Evolutionary conservation across 2,329 filamentous ascomycete species (phyloP).

Genomic region (Fusarium transvaalense): DNA sequence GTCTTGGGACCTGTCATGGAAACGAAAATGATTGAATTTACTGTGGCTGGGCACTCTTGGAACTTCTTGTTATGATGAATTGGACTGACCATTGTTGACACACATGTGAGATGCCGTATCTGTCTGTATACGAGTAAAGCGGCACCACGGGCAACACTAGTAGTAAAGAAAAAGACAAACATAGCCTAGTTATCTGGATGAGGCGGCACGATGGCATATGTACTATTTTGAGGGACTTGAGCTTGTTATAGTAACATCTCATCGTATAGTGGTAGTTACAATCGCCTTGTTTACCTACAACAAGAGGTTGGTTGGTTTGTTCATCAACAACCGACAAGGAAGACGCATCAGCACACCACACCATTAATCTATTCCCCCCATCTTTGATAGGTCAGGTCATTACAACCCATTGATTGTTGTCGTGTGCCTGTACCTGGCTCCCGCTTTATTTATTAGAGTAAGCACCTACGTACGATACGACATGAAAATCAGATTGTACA

Average conservation of each 20-base stretch:
- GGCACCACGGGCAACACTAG: conserved; percentile 22
- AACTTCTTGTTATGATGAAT: neutral
- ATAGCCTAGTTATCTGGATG: neutral
- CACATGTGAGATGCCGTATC: conserved; percentile 5
- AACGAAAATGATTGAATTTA: neutral
- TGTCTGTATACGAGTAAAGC: conserved; percentile 14
- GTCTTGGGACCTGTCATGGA: conserved; percentile 20
- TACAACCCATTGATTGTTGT: conserved; percentile 2
- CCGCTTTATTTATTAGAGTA: neutral
- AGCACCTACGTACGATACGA: neutral
- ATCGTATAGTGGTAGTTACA: neutral
- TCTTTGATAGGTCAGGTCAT: neutral
- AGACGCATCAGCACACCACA: conserved; percentile 7
- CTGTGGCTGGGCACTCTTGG: conserved; percentile 37
- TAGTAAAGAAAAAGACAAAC: conserved; percentile 1
- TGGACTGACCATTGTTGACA: conserved; percentile 11
- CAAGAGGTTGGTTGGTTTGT: conserved; percentile 2
- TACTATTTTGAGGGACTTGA: conserved; percentile 4
- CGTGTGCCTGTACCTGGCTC: conserved; percentile 3
- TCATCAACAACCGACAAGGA: neutral
- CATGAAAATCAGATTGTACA: neutral
- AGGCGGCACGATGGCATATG: neutral
- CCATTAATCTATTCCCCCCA: neutral
- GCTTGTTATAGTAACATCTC: conserved; percentile 5
- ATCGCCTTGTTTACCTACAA: conserved; percentile 11